Base-by-base conservation (phyloP, 768 basidiomycete species). In the Pisolithus tinctorius region DNA sequence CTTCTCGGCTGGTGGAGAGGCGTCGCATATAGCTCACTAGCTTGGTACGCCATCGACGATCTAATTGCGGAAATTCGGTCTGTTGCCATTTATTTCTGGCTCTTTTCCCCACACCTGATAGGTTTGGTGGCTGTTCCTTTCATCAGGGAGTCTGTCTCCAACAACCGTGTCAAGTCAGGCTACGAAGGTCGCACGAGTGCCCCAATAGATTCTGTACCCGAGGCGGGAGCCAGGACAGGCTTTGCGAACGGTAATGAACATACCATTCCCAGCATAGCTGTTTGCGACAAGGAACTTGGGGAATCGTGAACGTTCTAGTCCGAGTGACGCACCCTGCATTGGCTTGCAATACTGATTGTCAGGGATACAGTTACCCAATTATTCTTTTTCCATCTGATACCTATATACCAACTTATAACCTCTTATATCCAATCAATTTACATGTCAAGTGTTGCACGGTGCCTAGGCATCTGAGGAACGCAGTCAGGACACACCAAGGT, bases 141-240 rank as follows among this genome's bases (percentile, higher is more conserved):
- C 8, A 31, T 50, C 37, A 45, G 89, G 45, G 88, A 92, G 68
- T 78, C 81, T 17, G 81, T 83, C 3, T 83, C 86, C 13, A 93
- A 91, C 62, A 91, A 93, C 67, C 82, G 88, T 39, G 71, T 93
- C 63, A 89, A 88, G 63, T 88, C 88, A 6, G 87, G 86, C 20
- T 79, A 86, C 57, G 69, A 74, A 48, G 77, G 79, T 52, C 78
- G 86, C 25, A 56, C 57, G 4, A 60, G 61, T 46, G 82, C 84
- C 8, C 86, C 88, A 38, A 90, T 91, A 54, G 86, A 88, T 67
- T 67, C 66, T 59, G 83, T 92, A 6, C 87, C 87, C 1, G 68
- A 74, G 16, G 89, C 88, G 1, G 88, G 88, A 3, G 75, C 85
- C 27, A 75, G 84, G 36, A 64, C 73, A 17, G 87, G 86, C 41